Evolutionary conservation across 129 eudicot genomes (phyloP), one percentile per base, ranked within the genome.

Genomic region (Centaurea solstitialis): DNA sequence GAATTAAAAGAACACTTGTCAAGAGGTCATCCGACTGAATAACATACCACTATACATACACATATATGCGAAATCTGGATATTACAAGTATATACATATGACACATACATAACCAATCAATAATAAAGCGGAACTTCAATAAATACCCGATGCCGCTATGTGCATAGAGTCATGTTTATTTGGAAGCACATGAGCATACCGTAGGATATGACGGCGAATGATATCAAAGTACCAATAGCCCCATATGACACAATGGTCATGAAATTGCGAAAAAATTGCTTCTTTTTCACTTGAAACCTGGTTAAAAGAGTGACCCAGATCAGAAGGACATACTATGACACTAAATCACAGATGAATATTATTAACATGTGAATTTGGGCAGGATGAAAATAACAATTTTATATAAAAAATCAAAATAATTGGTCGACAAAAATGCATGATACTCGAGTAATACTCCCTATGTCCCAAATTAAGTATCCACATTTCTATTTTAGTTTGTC

Each of bases 201-300:
- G 9, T 75, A 80, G 23, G 98, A 83, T 85, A 94, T 90, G 83
- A 92, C 23, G 82, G 79, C 81, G 66, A 94, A 94, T 41, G 98
- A 94, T 80, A 94, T 88, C 80, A 90, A 53, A 24, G 98, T 90
- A 33, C 98, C 98, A 88, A 91, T 69, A 81, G 86, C 93, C 37
- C 98, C 98, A 86, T 85, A 91, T 18, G 87, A 70, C 73, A 72
- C 80, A 76, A 94, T 92, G n/a, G 91, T 91, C 79, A 75, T 50
- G 76, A 94, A 90, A 81, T 92, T 92, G n/a, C 83, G 89, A 76
- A 94, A 94, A 75, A 91, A 91, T 4, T 85, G 97, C 78, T 94
- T 94, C 89, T 89, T 94, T 76, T 90, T 91, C 79, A 94, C 92
- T 86, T 91, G 92, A 82, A 94, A 94, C 79, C 98, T 94, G 87